Base-by-base conservation (phyloP, 306 rosid species). In the Cucurbita argyrosperma region DNA sequence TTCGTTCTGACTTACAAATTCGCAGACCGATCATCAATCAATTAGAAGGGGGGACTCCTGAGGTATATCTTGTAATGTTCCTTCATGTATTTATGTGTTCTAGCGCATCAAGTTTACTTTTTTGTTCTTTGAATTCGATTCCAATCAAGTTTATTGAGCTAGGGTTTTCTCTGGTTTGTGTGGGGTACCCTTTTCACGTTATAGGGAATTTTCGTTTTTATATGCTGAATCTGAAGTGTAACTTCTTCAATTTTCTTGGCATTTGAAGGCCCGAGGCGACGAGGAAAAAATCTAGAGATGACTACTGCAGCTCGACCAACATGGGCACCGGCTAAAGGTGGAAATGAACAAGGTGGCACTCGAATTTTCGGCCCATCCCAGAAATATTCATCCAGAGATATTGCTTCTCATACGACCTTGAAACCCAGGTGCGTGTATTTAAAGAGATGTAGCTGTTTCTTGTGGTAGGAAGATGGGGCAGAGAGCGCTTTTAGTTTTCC, bases 241-340 rank as follows among this genome's bases (percentile, higher is more conserved):
- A 18, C 7, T 14, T 50, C 54, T 50, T 50, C 54, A n/a, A 1
- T 50, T 50, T 50, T 50, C 54, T 50, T 50, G 5, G 54, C 18
- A 50, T 50, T 50, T 52, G 7, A 46, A 58, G 77, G 68, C 15
- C 52, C 53, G 21, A 52, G 65, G 53, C 37, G 47, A 51, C 26
- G 57, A 64, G 64, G 40, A 10, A 18, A 57, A 35, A 52, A 8
- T 21, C 8, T 57, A 50, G 23, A 55, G 78, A 92, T 94, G 98
- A 94, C 98, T 51, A 94, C 98, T 26, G 98, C 97, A 0, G 98
- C 97, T 55, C 78, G 98, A 83, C 98, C 98, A 10, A 94, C 98
- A 0, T 94, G 98, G 97, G 98, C 98, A 21, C 97, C 98, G 15
- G 98, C 98, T 0, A 94, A 94, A 81, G 98, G 98, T 70, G 98